Percentiles rank a stretch among this genome's conserved stretches.
These are phyloP conservation scores for Lanmaoa pseudosensibilis DNA, from an alignment of 768 basidiomycete genomes.

Conservation along the genomic window DNA sequence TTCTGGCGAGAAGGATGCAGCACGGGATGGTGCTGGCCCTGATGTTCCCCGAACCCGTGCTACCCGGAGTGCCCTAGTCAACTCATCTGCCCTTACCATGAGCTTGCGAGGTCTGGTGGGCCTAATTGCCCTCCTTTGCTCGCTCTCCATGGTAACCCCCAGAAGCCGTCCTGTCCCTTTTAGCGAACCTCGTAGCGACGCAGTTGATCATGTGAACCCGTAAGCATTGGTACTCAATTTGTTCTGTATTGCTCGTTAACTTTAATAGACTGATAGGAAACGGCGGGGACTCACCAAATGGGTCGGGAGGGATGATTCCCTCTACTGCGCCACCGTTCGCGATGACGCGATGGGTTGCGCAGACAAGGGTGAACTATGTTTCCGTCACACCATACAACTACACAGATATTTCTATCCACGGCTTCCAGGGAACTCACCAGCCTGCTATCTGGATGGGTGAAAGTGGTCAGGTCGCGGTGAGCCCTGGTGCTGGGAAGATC, in stretches of 20 bases:
- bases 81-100: not conserved
- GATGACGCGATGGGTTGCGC: slow-evolving; percentile 85
- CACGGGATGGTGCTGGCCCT: not conserved
- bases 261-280: slow-evolving; percentile 62
- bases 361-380: slow-evolving; percentile 75
- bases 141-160: slow-evolving; percentile 13
- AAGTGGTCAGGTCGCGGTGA: slow-evolving; percentile 60
- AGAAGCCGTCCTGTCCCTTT: slow-evolving; percentile 15
- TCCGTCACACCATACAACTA: slow-evolving; percentile 72
- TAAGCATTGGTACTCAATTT: slow-evolving; percentile 23
- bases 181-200: slow-evolving; percentile 33
- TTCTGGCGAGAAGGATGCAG: not conserved
- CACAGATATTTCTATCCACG: slow-evolving; percentile 59
- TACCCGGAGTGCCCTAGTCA: not conserved
- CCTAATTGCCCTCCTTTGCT: slow-evolving; percentile 16
- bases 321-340: slow-evolving; percentile 77
- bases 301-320: slow-evolving; percentile 77
- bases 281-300: slow-evolving; percentile 67
- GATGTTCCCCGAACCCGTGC: not conserved
- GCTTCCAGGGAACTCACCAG: slow-evolving; percentile 79
- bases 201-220: slow-evolving; percentile 50
- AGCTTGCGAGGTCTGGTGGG: slow-evolving; percentile 12
- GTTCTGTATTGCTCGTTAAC: not conserved
- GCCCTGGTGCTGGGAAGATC: slow-evolving; percentile 55
- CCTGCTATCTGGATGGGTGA: slow-evolving; percentile 92